phyloP scores from a whole-genome alignment of 805 yeast genomes.

The Ogataea allantospora region DNA sequence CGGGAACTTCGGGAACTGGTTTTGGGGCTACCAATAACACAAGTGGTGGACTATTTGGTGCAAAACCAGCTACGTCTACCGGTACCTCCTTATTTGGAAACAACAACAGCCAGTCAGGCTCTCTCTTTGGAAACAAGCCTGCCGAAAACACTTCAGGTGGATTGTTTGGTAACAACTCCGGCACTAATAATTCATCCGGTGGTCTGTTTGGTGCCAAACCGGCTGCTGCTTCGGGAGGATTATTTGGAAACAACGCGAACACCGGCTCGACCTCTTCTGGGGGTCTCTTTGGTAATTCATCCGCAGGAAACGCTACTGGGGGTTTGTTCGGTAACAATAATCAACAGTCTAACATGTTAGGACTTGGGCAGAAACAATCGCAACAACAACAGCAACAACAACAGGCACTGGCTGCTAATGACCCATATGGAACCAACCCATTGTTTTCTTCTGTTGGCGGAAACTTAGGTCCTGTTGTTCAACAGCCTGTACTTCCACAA shows the following conservation, averaged over 20 bases:
- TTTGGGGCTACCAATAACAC: conserved; percentile 17
- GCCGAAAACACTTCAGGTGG: conserved; percentile 11
- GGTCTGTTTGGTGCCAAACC: conserved; percentile 41
- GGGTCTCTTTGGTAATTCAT: conserved; percentile 15
- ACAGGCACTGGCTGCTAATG: conserved; percentile 38
- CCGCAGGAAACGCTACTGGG: conserved; percentile 31
- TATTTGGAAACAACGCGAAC: conserved; percentile 33
- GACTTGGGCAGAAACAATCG: conserved; percentile 19
- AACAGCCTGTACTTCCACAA: conserved; percentile 49
- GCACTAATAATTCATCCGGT: conserved; percentile 29
- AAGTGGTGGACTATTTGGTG: conserved; percentile 31
- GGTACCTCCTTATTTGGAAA: conserved; percentile 12
- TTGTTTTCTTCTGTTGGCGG: conserved; percentile 46
- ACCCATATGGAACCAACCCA: conserved; percentile 82
- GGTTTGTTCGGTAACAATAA: conserved; percentile 42
- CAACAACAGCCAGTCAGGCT: conserved; percentile 23
- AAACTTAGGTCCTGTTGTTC: conserved; percentile 36
- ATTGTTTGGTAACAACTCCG: conserved; percentile 22
- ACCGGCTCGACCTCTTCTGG: conserved; percentile 4
- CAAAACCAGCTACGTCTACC: conserved; percentile 17
- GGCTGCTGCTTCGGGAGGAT: conserved; percentile 27
- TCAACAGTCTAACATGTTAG: conserved; percentile 9
- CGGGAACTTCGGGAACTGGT: conserved; percentile 11
- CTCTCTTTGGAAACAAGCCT: conserved; percentile 28
- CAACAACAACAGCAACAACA: conserved; percentile 27